A percentile compares a stretch with the other conserved stretches of the same genome.
Evolutionary conservation across 2,329 filamentous ascomycete genomes (phyloP).

Genomic region (Alternaria triticimaculans): DNA sequence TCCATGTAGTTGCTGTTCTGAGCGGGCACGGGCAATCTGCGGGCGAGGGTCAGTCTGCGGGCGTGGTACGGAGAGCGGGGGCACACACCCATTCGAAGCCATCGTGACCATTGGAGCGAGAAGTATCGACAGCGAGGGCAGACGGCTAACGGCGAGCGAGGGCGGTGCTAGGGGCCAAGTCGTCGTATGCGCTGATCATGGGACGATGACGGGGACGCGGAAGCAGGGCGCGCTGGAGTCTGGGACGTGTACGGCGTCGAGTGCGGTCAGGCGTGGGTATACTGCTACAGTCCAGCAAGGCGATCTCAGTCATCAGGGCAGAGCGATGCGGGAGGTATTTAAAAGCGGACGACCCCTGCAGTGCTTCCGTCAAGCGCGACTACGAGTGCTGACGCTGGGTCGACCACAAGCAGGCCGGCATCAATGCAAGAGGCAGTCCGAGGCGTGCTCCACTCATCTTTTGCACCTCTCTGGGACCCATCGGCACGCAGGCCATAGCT

Average conservation of each 20-base stretch:
- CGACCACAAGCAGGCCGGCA: conserved; percentile 20
- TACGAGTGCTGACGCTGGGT: conserved; percentile 25
- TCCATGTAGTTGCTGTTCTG: conserved; percentile 61
- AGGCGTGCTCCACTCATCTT: conserved; percentile 28
- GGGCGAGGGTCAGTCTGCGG: conserved; percentile 14
- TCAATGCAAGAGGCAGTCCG: conserved; percentile 19
- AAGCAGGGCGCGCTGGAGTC: not conserved
- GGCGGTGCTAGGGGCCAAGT: conserved; percentile 9
- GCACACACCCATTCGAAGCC: conserved; percentile 53
- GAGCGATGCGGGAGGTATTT: conserved; percentile 36
- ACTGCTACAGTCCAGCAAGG: conserved; percentile 7
- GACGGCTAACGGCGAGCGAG: conserved; percentile 10
- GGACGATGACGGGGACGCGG: not conserved
- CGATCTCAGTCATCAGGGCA: conserved; percentile 29
- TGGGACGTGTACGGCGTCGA: not conserved
- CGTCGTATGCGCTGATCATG: conserved; percentile 15
- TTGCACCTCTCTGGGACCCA: conserved; percentile 28
- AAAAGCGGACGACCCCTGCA: conserved; percentile 31
- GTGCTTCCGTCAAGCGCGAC: conserved; percentile 11
- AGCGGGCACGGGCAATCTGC: conserved; percentile 48
- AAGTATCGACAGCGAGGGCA: conserved; percentile 27
- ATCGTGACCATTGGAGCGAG: conserved; percentile 52
- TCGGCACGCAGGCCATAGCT: conserved; percentile 28
- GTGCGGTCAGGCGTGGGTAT: conserved; percentile 10
- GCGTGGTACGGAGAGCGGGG: conserved; percentile 39